Base-by-base conservation (phyloP, 2,329 filamentous ascomycete species). In the Trichophyton equinum region DNA sequence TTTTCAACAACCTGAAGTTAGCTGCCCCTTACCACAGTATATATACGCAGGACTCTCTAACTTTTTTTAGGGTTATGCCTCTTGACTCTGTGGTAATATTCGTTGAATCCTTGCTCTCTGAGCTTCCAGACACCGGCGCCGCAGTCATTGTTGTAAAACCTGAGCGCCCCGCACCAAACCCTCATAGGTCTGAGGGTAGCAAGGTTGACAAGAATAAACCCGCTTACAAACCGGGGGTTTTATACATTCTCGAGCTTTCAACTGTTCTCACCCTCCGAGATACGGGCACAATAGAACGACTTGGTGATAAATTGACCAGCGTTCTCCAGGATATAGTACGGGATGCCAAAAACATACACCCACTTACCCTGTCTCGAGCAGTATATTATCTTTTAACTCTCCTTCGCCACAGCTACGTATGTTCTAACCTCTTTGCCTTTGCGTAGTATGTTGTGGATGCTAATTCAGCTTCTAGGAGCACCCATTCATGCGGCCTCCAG, bases 171-270 rank as follows among this genome's bases (percentile, higher is more conserved):
- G 78, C 85, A 8, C 76, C 82, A 6, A 79, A 82, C 36, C 81
- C 85, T 2, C 68, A 77, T 22, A 75, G 82, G 65, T 71, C 82
- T 2, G 85, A 86, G 66, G 84, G 81, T 18, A 79, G 81, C 49
- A 86, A 85, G 65, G 65, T 73, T 6, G 74, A 79, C 69, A 71
- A 78, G 8, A 81, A 79, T 61, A 81, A 79, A 15, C 81, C 86
- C 2, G 78, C 80, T 11, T 99, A 99, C 69, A 90, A 96, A 67
- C 91, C 94, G 1, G 85, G 86, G 1, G 81, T 94, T 58, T 86
- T 95, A 0, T 99, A 95, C 69, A 82, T 96, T n/a, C 79, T 99
- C 9, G 94, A 99, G 70, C 81, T 97, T 62, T 88, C 88, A 42
- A 96, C 94, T 0, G 82, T 91, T 1, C 77, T 97, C 38, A 86